A percentile compares a stretch with the other conserved stretches of the same genome.
These are phyloP conservation scores for Lophiotrema nucula DNA, from an alignment of 495 filamentous ascomycete species.

Conservation along the genomic window DNA sequence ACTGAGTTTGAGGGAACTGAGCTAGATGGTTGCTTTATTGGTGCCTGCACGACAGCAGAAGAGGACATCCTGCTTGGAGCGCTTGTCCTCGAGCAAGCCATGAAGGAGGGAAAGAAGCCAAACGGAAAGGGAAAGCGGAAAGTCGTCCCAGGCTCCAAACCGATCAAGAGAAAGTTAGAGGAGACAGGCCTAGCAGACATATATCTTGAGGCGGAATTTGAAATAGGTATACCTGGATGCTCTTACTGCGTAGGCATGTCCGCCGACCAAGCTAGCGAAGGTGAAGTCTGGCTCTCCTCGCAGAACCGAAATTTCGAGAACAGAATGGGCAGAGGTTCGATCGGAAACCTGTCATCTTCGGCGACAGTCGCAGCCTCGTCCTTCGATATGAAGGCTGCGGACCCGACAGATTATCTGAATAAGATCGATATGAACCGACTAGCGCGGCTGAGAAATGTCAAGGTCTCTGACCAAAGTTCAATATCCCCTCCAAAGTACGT, in stretches of 20 bases:
- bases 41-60: constrained; percentile 51
- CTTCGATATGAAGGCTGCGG: constrained; percentile 43
- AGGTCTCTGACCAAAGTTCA: background rate
- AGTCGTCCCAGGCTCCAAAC: constrained; percentile 45
- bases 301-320: constrained; percentile 53
- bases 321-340: constrained; percentile 50
- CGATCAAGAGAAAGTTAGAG: constrained; percentile 42
- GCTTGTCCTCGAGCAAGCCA: constrained; percentile 43
- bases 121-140: constrained; percentile 40
- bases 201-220: constrained; percentile 46
- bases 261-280: constrained; percentile 44
- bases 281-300: constrained; percentile 49
- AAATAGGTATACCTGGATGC: constrained; percentile 47
- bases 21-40: constrained; percentile 51
- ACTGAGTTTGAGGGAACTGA: constrained; percentile 34
- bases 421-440: constrained; percentile 35
- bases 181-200: constrained; percentile 41
- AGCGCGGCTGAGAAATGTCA: constrained; percentile 19
- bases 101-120: constrained; percentile 40
- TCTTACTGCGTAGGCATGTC: constrained; percentile 51
- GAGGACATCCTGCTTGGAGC: constrained; percentile 49
- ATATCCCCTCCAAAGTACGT: constrained; percentile 21
- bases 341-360: constrained; percentile 46
- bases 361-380: constrained; percentile 47
- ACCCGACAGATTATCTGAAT: constrained; percentile 38